Base-by-base conservation (phyloP, 306 rosid species). In the Vigna radiata region DNA sequence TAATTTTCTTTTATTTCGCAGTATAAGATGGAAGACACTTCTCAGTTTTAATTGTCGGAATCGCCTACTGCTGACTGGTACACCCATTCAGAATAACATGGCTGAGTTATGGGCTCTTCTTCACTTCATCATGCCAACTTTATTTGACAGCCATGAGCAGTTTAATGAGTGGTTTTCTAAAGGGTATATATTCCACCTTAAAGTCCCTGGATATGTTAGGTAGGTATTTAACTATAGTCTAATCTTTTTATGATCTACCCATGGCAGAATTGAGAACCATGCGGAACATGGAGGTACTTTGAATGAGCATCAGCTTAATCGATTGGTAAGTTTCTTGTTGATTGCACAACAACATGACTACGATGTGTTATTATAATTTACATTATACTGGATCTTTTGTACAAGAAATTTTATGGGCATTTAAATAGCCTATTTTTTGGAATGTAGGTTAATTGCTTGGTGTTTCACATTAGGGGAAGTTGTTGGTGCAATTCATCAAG, bases 161-260 rank as follows among this genome's bases (percentile, higher is more conserved):
- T 95, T 95, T 78, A 95, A 95, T 82, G 99, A 95, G 89, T 95
- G 99, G 99, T 95, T 95, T 85, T 95, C 99, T 50, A 95, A 92
- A 90, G 99, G 99, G 99, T 95, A 88, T 47, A 83, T 65, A 52
- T 82, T 60, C 73, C 81, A 47, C 25, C 44, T 73, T 67, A 31
- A 70, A 75, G 65, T 77, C 62, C 3, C 5, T 75, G 75, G 19
- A 72, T 33, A 43, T 68, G 76, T 39, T 72, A 12, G 58, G 70
- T 46, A 59, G 58, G 68, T 46, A 68, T 73, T 62, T 77, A 79
- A 44, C 64, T 27, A 31, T 10, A 3, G 66, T 48, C 73, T 81
- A 49, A 53, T 64, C 44, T 79, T 63, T 25, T 49, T 77, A 44
- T 80, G 52, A 58, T 46, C 47, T 25, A 21, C 73, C 23, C 75